phyloP scores from a whole-genome alignment of 805 yeast species.

The Peterozyma toletana region DNA sequence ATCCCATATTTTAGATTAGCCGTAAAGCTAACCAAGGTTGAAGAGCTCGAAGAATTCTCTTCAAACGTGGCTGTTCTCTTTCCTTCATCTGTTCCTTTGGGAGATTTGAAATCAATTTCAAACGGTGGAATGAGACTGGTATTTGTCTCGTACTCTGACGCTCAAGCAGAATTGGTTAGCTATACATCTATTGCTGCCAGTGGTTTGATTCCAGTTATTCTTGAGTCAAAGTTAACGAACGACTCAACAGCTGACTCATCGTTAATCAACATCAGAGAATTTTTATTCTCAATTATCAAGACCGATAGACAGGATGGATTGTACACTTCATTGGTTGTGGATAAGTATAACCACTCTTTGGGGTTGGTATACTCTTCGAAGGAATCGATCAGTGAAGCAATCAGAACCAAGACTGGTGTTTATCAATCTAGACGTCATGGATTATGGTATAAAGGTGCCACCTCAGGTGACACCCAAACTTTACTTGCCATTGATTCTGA shows the following conservation, averaged over 20 bases:
- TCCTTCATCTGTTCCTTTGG: slow-evolving; percentile 12
- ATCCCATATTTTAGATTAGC: slow-evolving; percentile 27
- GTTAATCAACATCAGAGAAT: slow-evolving; percentile 28
- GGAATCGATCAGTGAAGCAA: slow-evolving; percentile 76
- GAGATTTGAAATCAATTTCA: slow-evolving; percentile 9
- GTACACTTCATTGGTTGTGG: slow-evolving; percentile 77
- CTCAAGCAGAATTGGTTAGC: slow-evolving; percentile 9
- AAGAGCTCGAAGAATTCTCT: slow-evolving; percentile 11
- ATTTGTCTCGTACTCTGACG: slow-evolving; percentile 11
- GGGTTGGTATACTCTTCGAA: slow-evolving; percentile 89
- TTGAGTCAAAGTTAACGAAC: slow-evolving; percentile 22
- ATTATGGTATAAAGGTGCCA: slow-evolving; percentile 92
- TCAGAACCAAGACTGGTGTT: slow-evolving; percentile 78
- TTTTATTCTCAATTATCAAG: slow-evolving; percentile 44
- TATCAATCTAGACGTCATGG: slow-evolving; percentile 91
- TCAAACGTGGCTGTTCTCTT: slow-evolving; percentile 14
- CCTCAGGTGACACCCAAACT: slow-evolving; percentile 92
- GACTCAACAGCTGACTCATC: slow-evolving; percentile 18
- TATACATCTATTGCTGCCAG: slow-evolving; percentile 18
- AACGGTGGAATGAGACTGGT: slow-evolving; percentile 17
- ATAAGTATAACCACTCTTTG: slow-evolving; percentile 58
- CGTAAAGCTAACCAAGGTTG: slow-evolving; percentile 13
- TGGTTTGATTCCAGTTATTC: slow-evolving; percentile 30
- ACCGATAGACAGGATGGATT: slow-evolving; percentile 88
- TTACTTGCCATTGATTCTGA: slow-evolving; percentile 64